phyloP scores from a whole-genome alignment of 768 basidiomycete genomes.

The Boletus edulis region DNA sequence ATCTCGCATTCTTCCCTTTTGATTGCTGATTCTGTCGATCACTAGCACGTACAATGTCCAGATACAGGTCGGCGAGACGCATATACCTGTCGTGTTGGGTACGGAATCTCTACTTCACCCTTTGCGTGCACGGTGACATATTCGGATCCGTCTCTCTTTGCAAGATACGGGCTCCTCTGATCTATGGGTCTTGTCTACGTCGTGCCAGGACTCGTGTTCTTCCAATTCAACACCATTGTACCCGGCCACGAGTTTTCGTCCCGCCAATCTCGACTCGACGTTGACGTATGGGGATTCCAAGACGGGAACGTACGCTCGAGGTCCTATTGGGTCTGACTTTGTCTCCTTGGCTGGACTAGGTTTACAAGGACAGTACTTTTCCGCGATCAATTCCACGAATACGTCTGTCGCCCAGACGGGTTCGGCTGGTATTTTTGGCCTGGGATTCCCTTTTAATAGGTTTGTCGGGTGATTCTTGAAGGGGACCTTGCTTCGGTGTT shows the following conservation, averaged over 20 bases:
- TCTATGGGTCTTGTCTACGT: slow-evolving; percentile 66
- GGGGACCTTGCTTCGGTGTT: neutral
- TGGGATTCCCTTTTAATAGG: slow-evolving; percentile 77
- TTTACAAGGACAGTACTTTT: slow-evolving; percentile 55
- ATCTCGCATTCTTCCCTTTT: neutral
- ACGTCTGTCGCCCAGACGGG: slow-evolving; percentile 56
- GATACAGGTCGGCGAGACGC: slow-evolving; percentile 51
- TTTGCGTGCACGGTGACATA: neutral
- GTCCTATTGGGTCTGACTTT: slow-evolving; percentile 58
- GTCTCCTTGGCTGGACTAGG: slow-evolving; percentile 53
- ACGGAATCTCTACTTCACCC: neutral
- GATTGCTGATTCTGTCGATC: neutral
- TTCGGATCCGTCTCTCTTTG: neutral
- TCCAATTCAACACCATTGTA: slow-evolving; percentile 44
- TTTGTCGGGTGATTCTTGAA: slow-evolving; percentile 22
- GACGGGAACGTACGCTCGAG: slow-evolving; percentile 67
- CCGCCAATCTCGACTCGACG: slow-evolving; percentile 42
- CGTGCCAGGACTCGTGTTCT: slow-evolving; percentile 46
- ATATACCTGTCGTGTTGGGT: slow-evolving; percentile 63
- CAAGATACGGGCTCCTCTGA: slow-evolving; percentile 79
- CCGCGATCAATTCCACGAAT: slow-evolving; percentile 67
- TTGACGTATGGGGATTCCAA: slow-evolving; percentile 70
- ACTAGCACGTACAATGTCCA: slow-evolving; percentile 63
- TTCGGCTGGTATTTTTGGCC: slow-evolving; percentile 66
- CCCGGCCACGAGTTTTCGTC: slow-evolving; percentile 45